These are phyloP conservation scores for Coemansia furcata DNA, from an alignment of 192 early-diverging fungal species.

Conservation along the genomic window DNA sequence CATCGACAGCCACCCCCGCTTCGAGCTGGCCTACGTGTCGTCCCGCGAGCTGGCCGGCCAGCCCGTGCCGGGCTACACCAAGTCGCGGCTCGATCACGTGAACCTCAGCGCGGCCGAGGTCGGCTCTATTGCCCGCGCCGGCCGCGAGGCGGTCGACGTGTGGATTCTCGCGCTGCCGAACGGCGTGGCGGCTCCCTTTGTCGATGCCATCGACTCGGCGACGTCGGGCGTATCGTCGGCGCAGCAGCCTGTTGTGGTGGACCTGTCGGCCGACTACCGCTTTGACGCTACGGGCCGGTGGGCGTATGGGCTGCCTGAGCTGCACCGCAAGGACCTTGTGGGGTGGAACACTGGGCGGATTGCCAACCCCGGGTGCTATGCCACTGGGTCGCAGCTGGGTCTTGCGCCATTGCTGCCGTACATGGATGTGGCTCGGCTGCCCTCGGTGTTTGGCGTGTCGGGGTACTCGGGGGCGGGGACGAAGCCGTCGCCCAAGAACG, in stretches of 20 bases:
- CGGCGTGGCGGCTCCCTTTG: conserved; percentile 91
- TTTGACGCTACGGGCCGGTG: conserved; percentile 72
- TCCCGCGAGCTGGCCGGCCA: conserved; percentile 94
- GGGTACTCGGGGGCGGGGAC: conserved; percentile 99
- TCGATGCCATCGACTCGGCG: conserved; percentile 65
- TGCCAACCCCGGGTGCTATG: conserved; percentile 98
- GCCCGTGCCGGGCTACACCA: conserved; percentile 74
- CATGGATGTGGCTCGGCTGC: conserved; percentile 54
- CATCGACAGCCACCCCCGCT: conserved; percentile 79
- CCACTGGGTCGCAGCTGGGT: conserved; percentile 92
- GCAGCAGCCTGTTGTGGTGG: conserved; percentile 67
- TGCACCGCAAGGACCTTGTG: conserved; percentile 65
- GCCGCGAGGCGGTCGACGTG: conserved; percentile 72
- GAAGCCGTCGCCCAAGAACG: conserved; percentile 94
- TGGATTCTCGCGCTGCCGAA: conserved; percentile 99
- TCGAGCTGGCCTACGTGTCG: conserved; percentile 85
- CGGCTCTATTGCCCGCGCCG: conserved; percentile 53
- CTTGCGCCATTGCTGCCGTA: conserved; percentile 79
- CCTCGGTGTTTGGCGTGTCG: conserved; percentile 91
- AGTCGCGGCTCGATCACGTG: conserved; percentile 63
- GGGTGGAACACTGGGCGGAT: conserved; percentile 61
- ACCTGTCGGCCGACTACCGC: conserved; percentile 92
- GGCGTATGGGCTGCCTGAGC: conserved; percentile 88
- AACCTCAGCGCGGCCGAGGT: conserved; percentile 77
- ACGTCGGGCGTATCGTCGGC: conserved; percentile 44